Percentiles rank a stretch among this genome's conserved stretches.
phyloP scores from a whole-genome alignment of 2,329 filamentous ascomycete species.

The Monosporascus sp. region DNA sequence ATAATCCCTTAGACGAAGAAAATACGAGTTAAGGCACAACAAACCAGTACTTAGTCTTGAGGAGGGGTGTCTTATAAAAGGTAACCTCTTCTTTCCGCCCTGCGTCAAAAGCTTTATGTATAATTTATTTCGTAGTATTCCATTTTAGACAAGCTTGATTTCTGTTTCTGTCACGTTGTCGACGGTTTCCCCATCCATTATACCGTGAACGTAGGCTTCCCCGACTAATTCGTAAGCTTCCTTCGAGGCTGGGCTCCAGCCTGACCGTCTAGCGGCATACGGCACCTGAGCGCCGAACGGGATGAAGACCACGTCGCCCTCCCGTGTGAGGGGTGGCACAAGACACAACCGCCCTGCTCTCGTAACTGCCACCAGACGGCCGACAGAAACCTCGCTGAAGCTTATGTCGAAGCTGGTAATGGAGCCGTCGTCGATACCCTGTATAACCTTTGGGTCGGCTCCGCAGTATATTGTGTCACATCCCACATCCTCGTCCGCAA shows the following conservation, averaged over 20 bases:
- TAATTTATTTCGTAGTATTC: too few relatives aligned
- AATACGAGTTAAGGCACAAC: too few relatives aligned
- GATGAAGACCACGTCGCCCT: slow-evolving; percentile 6
- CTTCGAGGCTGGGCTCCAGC: background rate
- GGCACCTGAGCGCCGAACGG: slow-evolving; percentile 8
- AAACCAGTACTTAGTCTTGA: too few relatives aligned
- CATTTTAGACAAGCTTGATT: too few relatives aligned
- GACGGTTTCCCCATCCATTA: slow-evolving; percentile 7
- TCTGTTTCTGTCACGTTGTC: too few relatives aligned
- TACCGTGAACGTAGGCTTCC: slow-evolving; percentile 8
- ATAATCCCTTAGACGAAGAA: too few relatives aligned
- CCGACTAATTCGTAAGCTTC: slow-evolving; percentile 4
- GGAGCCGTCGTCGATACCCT: background rate
- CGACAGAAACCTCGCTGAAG: slow-evolving; percentile 4
- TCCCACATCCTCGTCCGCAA: too few relatives aligned
- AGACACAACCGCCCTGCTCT: slow-evolving; percentile 3
- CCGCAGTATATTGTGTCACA: too few relatives aligned
- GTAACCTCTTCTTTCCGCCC: too few relatives aligned
- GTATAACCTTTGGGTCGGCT: too few relatives aligned
- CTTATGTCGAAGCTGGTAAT: background rate
- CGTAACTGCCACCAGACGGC: slow-evolving; percentile 5
- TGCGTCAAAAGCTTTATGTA: too few relatives aligned
- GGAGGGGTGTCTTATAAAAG: too few relatives aligned
- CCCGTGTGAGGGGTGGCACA: slow-evolving; percentile 6
- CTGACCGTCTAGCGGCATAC: slow-evolving; percentile 2